These are phyloP conservation scores for Eimeria maxima DNA, from an alignment of 169 alveolate genomes.

Conservation along the genomic window DNA sequence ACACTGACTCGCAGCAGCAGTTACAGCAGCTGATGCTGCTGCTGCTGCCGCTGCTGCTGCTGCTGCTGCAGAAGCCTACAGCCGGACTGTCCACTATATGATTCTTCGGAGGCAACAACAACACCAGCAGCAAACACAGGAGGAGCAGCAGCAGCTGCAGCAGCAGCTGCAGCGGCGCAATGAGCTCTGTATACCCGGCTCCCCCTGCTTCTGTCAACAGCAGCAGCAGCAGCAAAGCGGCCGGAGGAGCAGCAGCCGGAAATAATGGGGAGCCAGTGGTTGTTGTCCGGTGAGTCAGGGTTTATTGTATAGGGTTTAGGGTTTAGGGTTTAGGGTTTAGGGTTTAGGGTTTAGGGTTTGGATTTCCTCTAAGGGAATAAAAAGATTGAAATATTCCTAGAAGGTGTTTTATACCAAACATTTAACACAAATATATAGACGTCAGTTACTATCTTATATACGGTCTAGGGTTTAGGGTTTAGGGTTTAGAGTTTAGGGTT, in stretches of 20 bases:
- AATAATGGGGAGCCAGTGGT: constrained; percentile 1
- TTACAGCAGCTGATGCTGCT: not conserved
- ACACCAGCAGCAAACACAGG: constrained; percentile 9
- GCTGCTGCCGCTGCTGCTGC: not conserved
- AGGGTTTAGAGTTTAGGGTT: constrained; percentile 43
- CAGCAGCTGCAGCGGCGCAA: constrained; percentile 22
- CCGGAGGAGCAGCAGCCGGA: not conserved
- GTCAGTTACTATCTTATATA: constrained; percentile 8
- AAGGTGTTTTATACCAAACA: constrained; percentile 58
- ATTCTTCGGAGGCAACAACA: not conserved
- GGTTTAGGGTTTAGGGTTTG: not conserved
- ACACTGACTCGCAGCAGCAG: constrained; percentile 24
- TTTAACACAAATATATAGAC: constrained; percentile 43
- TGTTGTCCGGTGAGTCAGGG: constrained; percentile 36
- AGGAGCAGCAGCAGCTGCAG: not conserved
- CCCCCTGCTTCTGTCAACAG: not conserved
- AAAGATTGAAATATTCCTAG: not conserved
- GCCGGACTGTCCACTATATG: too few relatives aligned
- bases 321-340: not conserved
- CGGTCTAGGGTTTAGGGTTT: not conserved
- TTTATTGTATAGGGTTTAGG: not conserved
- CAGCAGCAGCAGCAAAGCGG: not conserved
- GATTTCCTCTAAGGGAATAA: constrained; percentile 41
- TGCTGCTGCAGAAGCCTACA: not conserved
- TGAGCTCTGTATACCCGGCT: constrained; percentile 27